These are phyloP conservation scores for Pelargonium cotyledonis DNA, from an alignment of 441 rosid genomes.

Conservation along the genomic window DNA sequence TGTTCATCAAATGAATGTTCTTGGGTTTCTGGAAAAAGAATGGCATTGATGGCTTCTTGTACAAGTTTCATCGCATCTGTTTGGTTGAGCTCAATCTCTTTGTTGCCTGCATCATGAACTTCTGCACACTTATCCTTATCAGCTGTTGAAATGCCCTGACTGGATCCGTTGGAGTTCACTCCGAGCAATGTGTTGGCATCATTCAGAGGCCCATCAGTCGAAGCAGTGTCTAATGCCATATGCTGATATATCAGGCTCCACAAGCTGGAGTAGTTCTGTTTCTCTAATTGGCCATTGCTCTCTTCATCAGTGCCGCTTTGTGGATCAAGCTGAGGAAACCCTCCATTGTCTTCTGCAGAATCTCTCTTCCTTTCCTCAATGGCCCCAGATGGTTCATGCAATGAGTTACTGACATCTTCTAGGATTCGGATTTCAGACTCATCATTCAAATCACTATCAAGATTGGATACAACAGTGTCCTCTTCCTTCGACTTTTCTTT, in stretches of 20 bases:
- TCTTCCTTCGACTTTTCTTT: not conserved
- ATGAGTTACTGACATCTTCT: slow-evolving; percentile 9
- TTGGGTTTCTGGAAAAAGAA: slow-evolving; percentile 58
- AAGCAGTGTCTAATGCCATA: slow-evolving; percentile 46
- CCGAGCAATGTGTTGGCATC: slow-evolving; percentile 17
- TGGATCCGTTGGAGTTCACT: slow-evolving; percentile 16
- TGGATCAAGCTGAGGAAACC: slow-evolving; percentile 18
- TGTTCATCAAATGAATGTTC: slow-evolving; percentile 59
- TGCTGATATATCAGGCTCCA: slow-evolving; percentile 45
- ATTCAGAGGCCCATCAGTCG: slow-evolving; percentile 16
- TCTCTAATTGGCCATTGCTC: slow-evolving; percentile 23
- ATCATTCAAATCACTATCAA: not conserved
- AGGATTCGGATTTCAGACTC: not conserved
- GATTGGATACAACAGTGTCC: not conserved
- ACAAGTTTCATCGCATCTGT: slow-evolving; percentile 63
- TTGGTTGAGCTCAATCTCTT: slow-evolving; percentile 34
- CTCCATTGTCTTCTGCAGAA: not conserved
- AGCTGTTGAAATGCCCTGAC: slow-evolving; percentile 21
- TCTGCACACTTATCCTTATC: slow-evolving; percentile 16
- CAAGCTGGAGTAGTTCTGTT: slow-evolving; percentile 29
- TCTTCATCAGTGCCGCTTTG: slow-evolving; percentile 13
- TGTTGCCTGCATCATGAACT: slow-evolving; percentile 26
- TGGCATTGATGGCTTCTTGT: slow-evolving; percentile 68
- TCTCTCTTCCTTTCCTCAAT: too few species aligned
- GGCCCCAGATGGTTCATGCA: too few species aligned